Evolutionary conservation across 1,284 basidiomycete genomes (phyloP).

Genomic region (Puccinia coronata): DNA sequence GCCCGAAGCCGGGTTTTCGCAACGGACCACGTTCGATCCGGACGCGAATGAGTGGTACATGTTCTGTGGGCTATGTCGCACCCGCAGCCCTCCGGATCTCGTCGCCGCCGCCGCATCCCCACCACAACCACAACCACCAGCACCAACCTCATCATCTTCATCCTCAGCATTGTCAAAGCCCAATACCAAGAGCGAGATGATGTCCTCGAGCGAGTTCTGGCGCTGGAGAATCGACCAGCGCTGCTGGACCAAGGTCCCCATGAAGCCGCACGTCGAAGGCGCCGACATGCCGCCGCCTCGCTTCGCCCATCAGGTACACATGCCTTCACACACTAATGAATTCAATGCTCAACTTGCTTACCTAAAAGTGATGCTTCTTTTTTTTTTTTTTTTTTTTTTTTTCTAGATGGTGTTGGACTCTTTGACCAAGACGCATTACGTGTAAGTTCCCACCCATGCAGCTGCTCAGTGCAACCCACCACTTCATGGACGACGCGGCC

Average conservation of each 20-base stretch:
- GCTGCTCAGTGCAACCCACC: too few species aligned
- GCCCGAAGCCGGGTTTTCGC: constrained; percentile 46
- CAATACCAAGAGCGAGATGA: constrained; percentile 34
- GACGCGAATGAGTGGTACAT: constrained; percentile 46
- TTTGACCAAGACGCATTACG: constrained; percentile 40
- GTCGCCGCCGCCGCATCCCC: constrained; percentile 1
- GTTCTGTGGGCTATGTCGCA: constrained; percentile 44
- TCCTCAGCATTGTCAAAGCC: too few species aligned
- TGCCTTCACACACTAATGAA: neutral
- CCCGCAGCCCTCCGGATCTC: constrained; percentile 22
- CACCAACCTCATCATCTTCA: too few species aligned
- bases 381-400: too few species aligned
- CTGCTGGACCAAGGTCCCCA: constrained; percentile 27
- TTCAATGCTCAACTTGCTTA: neutral
- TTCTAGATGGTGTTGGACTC: constrained; percentile 43
- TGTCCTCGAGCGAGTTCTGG: constrained; percentile 50
- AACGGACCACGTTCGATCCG: constrained; percentile 45
- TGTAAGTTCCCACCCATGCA: constrained; percentile 23
- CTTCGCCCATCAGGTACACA: constrained; percentile 43
- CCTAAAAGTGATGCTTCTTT: neutral
- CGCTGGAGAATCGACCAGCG: constrained; percentile 35
- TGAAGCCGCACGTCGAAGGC: constrained; percentile 34
- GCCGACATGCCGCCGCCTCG: constrained; percentile 29
- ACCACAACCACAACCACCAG: too few species aligned
- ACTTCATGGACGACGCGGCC: too few species aligned